These are phyloP conservation scores for Ceratocystis alfenasii DNA, from an alignment of 2,329 filamentous ascomycete genomes.

Conservation along the genomic window DNA sequence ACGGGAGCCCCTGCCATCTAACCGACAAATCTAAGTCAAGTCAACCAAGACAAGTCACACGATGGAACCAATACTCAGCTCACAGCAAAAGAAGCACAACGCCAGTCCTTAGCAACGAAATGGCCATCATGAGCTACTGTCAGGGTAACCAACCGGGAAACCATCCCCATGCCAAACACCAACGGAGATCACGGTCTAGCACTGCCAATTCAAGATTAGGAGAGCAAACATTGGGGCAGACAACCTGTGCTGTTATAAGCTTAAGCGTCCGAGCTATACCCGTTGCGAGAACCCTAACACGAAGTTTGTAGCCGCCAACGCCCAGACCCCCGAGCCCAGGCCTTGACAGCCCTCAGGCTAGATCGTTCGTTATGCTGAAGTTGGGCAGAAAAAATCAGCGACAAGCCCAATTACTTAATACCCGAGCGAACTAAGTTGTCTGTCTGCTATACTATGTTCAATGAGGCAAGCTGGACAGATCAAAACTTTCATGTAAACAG, in stretches of 20 bases:
- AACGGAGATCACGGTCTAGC: background rate
- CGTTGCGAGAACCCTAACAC: no score
- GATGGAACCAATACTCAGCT: background rate
- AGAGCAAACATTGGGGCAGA: background rate
- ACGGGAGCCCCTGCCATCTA: background rate
- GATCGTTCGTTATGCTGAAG: no score
- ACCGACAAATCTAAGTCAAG: background rate
- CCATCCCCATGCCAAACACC: background rate
- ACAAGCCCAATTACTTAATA: no score
- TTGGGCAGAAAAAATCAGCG: no score
- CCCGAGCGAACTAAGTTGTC: no score
- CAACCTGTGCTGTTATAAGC: no score
- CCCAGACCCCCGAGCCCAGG: no score
- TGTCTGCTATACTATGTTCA: no score
- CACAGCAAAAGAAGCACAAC: background rate
- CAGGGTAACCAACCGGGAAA: conserved; percentile 9
- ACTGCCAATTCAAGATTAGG: background rate
- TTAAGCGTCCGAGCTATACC: no score
- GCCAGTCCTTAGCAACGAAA: background rate
- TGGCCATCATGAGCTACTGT: background rate
- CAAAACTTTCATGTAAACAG: background rate
- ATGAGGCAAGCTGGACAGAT: no score
- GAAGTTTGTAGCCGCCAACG: no score
- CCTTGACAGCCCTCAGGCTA: no score
- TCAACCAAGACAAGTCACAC: background rate